These are phyloP conservation scores for Camelina sativa DNA, from an alignment of 345 rosid species.

Conservation along the genomic window DNA sequence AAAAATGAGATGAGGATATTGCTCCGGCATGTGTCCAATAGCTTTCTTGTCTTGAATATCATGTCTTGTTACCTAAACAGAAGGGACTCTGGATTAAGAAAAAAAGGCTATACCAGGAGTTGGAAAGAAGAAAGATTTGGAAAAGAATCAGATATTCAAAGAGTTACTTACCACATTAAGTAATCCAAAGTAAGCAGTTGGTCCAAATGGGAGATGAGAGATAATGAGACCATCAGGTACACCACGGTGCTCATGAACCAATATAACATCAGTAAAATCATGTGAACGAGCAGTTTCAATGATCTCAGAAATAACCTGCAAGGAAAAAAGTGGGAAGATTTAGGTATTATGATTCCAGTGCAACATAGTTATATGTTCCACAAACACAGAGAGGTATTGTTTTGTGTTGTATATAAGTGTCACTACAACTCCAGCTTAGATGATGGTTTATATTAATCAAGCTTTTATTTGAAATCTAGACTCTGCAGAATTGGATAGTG, in stretches of 20 bases:
- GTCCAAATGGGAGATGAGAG: slow-evolving; percentile 93
- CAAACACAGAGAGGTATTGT: background rate
- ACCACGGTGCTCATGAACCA: slow-evolving; percentile 92
- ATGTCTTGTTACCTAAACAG: slow-evolving; percentile 85
- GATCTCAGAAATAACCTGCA: slow-evolving; percentile 89
- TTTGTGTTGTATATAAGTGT: background rate
- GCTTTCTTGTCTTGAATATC: slow-evolving; percentile 77
- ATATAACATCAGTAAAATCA: slow-evolving; percentile 87
- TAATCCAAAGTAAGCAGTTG: slow-evolving; percentile 90
- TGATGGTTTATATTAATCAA: background rate
- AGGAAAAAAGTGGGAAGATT: background rate
- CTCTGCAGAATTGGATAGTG: background rate
- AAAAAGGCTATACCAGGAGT: slow-evolving; percentile 7
- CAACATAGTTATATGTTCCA: background rate
- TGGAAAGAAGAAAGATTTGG: slow-evolving; percentile 5
- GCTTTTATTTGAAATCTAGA: background rate
- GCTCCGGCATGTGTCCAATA: slow-evolving; percentile 90
- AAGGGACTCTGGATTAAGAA: slow-evolving; percentile 15
- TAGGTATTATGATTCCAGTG: background rate
- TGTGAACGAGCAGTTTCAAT: slow-evolving; percentile 84
- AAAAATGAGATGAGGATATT: slow-evolving; percentile 85
- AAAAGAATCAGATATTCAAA: slow-evolving; percentile 2
- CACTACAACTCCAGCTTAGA: slow-evolving; percentile 10
- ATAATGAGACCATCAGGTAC: slow-evolving; percentile 83
- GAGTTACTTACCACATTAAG: slow-evolving; percentile 79